Conservation (phyloP, 2,329 filamentous ascomycete genomes). For the Cladophialophora psammophila region DNA sequence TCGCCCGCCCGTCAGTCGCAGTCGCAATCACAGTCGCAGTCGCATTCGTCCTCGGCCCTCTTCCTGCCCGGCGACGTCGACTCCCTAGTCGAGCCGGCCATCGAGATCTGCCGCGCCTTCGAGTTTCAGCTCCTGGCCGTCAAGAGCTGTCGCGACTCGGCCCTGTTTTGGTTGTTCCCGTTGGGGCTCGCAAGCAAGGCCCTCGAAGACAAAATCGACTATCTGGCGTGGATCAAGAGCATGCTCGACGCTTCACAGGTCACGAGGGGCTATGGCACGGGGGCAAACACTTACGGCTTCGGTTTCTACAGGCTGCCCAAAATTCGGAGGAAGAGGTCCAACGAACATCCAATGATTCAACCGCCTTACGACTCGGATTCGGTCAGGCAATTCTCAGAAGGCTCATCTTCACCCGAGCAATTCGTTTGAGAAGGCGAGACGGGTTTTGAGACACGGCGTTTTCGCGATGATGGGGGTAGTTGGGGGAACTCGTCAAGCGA, state of each 20-base stretch:
- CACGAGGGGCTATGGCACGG: constrained; percentile 28
- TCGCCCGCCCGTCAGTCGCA: constrained; percentile 14
- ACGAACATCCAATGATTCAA: constrained; percentile 13
- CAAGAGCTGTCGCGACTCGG: constrained; percentile 21
- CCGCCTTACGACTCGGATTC: constrained; percentile 20
- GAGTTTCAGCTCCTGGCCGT: constrained; percentile 31
- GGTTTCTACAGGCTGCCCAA: constrained; percentile 31
- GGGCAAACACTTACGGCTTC: constrained; percentile 26
- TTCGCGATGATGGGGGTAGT: background rate
- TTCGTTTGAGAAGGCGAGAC: background rate
- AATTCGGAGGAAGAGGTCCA: constrained; percentile 19
- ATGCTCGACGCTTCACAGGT: constrained; percentile 31
- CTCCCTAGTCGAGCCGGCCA: constrained; percentile 27
- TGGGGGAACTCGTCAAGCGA: background rate
- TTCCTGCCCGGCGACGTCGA: constrained; percentile 24
- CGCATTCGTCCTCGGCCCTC: constrained; percentile 7
- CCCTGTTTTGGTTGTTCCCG: constrained; percentile 34
- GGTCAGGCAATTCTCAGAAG: constrained; percentile 18
- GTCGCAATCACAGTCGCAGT: constrained; percentile 5
- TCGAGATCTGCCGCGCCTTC: constrained; percentile 34
- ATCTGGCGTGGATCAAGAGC: constrained; percentile 29
- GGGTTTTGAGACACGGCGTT: background rate
- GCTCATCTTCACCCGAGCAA: constrained; percentile 17
- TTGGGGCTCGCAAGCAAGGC: constrained; percentile 29
- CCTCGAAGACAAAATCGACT: constrained; percentile 26